phyloP scores from a whole-genome alignment of 2,329 filamentous ascomycete genomes.

The Apiospora kogelbergensis region DNA sequence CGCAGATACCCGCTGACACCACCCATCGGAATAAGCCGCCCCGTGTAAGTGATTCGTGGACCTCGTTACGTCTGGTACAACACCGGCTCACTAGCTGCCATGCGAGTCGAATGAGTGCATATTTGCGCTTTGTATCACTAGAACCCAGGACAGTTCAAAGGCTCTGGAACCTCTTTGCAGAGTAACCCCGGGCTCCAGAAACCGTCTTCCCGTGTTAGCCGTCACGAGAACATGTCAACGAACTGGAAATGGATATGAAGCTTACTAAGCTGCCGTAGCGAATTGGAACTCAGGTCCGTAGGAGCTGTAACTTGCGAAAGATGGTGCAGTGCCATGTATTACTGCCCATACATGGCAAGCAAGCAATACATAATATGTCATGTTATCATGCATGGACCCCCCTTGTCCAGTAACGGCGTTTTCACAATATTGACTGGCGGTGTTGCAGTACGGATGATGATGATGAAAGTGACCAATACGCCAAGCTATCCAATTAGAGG shows the following conservation, averaged over 20 bases:
- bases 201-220: not conserved
- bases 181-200: not conserved
- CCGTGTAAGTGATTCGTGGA: not conserved
- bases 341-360: not conserved
- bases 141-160: not conserved
- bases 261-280: not conserved
- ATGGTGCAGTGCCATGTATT: not conserved
- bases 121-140: not conserved
- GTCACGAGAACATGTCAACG: not conserved
- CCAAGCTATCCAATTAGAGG: not conserved
- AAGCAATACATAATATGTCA: not conserved
- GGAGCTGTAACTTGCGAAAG: not conserved
- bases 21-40: not conserved
- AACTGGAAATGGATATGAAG: not conserved
- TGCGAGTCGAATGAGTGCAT: not conserved
- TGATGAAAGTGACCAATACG: not conserved
- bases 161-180: not conserved
- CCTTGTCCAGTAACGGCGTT: too few relatives aligned
- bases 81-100: not conserved
- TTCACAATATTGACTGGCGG: not conserved
- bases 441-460: not conserved
- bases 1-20: not conserved
- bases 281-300: not conserved
- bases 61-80: not conserved
- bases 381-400: not conserved